phyloP scores from a whole-genome alignment of 2,329 filamentous ascomycete genomes.

The Sclerotinia nivalis region DNA sequence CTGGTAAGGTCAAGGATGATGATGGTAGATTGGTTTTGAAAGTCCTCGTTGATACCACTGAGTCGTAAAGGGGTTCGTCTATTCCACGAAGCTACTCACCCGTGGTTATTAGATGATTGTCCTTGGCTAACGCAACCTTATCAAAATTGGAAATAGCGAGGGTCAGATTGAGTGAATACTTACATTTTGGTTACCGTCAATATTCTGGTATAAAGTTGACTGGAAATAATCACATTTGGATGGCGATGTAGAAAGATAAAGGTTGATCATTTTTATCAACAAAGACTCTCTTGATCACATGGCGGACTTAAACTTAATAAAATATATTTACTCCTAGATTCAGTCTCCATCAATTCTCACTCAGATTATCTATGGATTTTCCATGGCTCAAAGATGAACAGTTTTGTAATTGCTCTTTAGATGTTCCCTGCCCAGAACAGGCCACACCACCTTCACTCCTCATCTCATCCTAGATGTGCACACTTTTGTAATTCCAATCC shows the following conservation, averaged over 20 bases:
- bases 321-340: not conserved
- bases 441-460: too few relatives aligned
- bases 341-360: not conserved
- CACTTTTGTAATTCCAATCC: too few relatives aligned
- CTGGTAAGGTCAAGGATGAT: slow-evolving; percentile 58
- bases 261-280: not conserved
- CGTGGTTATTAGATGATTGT: not conserved
- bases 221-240: not conserved
- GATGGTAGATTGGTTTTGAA: slow-evolving; percentile 40
- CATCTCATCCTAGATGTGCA: too few relatives aligned
- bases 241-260: not conserved
- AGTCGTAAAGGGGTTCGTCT: not conserved
- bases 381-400: not conserved
- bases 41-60: slow-evolving; percentile 38
- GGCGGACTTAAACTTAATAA: not conserved
- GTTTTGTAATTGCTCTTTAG: not conserved
- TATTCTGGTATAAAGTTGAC: not conserved
- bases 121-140: not conserved
- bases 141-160: not conserved
- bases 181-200: not conserved
- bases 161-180: not conserved
- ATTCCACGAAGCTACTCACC: not conserved
- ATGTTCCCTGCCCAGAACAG: too few relatives aligned
- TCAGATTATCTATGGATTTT: not conserved
- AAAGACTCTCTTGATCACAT: not conserved